phyloP scores from a whole-genome alignment of 176 grass and related monocot genomes.

The Echinochloa phyllopogon region DNA sequence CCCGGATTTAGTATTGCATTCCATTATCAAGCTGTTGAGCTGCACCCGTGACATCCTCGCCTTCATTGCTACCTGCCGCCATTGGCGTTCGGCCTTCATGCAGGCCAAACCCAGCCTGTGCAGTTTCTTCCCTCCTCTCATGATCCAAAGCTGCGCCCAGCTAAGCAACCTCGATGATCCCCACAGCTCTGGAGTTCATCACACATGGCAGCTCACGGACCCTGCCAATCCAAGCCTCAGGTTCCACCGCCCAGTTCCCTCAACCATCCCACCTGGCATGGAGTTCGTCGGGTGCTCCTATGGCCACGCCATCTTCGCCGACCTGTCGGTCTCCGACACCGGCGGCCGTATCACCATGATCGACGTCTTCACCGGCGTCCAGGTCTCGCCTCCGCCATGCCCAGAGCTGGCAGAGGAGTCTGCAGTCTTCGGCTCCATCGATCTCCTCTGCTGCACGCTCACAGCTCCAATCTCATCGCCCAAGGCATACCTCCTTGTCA shows the following conservation, averaged over 20 bases:
- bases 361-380: background rate
- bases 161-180: background rate
- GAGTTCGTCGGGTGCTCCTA: background rate
- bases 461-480: background rate
- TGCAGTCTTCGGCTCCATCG: background rate
- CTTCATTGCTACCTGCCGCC: background rate
- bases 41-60: background rate
- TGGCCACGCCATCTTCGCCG: background rate
- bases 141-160: background rate
- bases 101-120: background rate
- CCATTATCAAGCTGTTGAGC: background rate
- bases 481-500: background rate
- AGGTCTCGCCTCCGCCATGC: background rate
- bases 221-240: background rate
- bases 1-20: background rate
- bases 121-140: background rate
- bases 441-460: background rate
- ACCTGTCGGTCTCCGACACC: background rate
- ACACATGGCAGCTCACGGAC: constrained; percentile 8
- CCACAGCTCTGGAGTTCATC: background rate
- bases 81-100: background rate
- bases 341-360: background rate
- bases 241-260: background rate
- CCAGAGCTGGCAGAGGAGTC: background rate
- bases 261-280: background rate